Evolutionary conservation across 352 stramenopile species (phyloP), one percentile per base, ranked within the genome.

Genomic region (Phytophthora pistaciae): DNA sequence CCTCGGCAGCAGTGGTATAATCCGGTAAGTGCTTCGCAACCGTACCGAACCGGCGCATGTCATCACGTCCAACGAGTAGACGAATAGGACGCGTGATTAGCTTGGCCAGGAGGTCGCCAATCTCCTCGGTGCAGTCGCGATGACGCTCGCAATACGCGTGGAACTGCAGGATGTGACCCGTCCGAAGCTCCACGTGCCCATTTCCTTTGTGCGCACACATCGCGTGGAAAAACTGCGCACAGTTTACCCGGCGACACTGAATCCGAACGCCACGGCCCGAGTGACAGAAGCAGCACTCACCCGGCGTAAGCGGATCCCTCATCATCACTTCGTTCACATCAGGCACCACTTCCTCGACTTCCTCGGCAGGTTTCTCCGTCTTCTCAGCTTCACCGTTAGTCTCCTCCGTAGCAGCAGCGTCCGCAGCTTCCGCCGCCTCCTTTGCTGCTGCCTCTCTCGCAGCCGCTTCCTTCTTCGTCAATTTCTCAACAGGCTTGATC

Each of bases 101-200:
- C 59, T 87, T 91, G 8, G 79, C 73, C 8, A 88, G 48, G 1
- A 95, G 44, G 33, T 81, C 70, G 3, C 55, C 61, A 55, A 92
- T 68, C 53, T 88, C 74, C 23, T 83, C 64, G 5, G 67, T 68
- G 33, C 74, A 77, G 4, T 72, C 56, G 7, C 63, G 61, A 74
- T 95, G 88, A 5, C 87, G 88, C n/a, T 81, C 75, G 31, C 88
- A 95, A 62, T 91, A 95, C 23, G 78, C 85, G 56, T 91, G 83
- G 52, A 81, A 84, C 44, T 85, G 74, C 8, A 71, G 60, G 16
- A 92, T 78, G n/a, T 58, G 63, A 44, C n/a, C 50, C 31, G 53
- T 75, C n/a, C 49, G 67, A 40, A 72, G 75, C 54, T 88, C 80
- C 18, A 91, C 53, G 25, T 78, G 69, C 10, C 83, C 83, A 56